Conservation (phyloP, 139 green algal genomes). For the Coelastrella sp. region DNA sequence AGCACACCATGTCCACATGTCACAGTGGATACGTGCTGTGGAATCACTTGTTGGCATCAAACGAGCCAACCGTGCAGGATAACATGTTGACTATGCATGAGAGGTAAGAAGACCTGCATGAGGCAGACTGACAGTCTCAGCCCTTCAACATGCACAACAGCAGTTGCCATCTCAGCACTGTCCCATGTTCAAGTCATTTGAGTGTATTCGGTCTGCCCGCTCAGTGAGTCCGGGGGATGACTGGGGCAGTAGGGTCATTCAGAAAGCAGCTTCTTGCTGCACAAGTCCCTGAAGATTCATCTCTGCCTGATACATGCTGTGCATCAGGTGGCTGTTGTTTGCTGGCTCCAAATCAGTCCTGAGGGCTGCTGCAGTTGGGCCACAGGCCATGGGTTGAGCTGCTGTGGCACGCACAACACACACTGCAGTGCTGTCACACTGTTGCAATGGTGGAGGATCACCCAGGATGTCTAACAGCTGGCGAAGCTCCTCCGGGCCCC, state of each 20-base stretch:
- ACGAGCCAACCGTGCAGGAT: neutral
- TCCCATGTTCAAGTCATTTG: neutral
- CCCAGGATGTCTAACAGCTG: slow-evolving; percentile 32
- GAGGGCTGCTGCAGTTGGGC: neutral
- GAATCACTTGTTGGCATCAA: neutral
- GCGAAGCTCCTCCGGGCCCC: slow-evolving; percentile 27
- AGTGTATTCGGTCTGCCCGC: neutral
- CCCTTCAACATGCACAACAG: neutral
- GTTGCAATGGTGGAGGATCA: neutral
- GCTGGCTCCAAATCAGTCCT: neutral
- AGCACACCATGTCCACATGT: slow-evolving; percentile 15
- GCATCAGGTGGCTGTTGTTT: neutral
- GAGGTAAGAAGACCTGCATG: neutral
- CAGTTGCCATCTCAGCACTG: neutral
- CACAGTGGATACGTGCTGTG: neutral
- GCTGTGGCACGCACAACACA: neutral
- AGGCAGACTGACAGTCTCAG: too few relatives aligned
- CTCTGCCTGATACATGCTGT: neutral
- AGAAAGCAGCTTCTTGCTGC: neutral
- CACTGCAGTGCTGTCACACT: neutral
- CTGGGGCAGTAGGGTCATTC: neutral
- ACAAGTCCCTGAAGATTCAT: neutral
- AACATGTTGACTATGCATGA: neutral
- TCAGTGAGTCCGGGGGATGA: neutral
- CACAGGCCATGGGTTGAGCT: neutral